A percentile compares a stretch with the other conserved stretches of the same genome.
Evolutionary conservation across 2,329 filamentous ascomycete species (phyloP).

Genomic region (Mycosphaerella sp.): DNA sequence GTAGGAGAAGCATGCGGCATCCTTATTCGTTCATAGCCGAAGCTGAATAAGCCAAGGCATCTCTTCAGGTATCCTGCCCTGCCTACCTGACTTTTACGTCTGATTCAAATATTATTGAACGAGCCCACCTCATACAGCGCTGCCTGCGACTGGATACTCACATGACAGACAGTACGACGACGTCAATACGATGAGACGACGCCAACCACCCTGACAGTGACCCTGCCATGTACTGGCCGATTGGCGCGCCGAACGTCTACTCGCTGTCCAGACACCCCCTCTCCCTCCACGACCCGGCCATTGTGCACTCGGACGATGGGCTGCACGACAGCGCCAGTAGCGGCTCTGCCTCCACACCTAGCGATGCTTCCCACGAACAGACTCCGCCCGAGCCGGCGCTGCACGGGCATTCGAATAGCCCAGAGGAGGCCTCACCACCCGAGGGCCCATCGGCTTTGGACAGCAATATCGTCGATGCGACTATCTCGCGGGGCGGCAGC

Average conservation of each 20-base stretch:
- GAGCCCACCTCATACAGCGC: too few species aligned
- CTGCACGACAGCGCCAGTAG: slow-evolving; percentile 27
- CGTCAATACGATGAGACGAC: background rate
- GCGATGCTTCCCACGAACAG: slow-evolving; percentile 11
- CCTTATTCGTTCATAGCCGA: too few species aligned
- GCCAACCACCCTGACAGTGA: slow-evolving; percentile 8
- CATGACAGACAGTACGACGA: background rate
- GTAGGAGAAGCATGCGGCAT: too few species aligned
- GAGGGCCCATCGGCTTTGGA: slow-evolving; percentile 1
- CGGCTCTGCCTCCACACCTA: slow-evolving; percentile 2
- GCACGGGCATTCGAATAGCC: background rate
- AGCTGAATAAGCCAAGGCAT: too few species aligned
- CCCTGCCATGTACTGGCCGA: slow-evolving; percentile 77
- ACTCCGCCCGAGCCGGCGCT: background rate
- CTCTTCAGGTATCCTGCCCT: too few species aligned
- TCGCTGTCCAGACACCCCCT: slow-evolving; percentile 62
- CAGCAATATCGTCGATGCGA: slow-evolving; percentile 60
- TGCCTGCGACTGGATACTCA: too few species aligned
- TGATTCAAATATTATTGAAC: too few species aligned
- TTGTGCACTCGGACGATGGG: slow-evolving; percentile 57
- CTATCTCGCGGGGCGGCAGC: slow-evolving; percentile 71
- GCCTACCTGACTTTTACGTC: too few species aligned
- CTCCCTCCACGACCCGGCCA: slow-evolving; percentile 45
- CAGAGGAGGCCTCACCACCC: background rate
- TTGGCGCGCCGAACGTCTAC: slow-evolving; percentile 77